Base-by-base conservation (phyloP, 139 green algal species). In the Deuterostichococcus epilithicus region DNA sequence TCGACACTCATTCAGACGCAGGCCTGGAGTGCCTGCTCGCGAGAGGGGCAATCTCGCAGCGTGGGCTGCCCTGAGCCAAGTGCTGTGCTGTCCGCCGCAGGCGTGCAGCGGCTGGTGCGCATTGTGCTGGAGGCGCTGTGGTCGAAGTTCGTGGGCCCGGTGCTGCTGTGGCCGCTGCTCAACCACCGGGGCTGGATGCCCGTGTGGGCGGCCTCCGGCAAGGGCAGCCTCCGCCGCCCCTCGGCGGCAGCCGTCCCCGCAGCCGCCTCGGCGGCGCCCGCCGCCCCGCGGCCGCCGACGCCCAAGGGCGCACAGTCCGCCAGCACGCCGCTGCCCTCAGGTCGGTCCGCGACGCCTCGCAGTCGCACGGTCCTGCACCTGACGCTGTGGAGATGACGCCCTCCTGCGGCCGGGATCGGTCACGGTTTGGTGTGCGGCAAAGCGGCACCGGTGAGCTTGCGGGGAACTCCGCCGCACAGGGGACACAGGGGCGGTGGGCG, bases 111-210 rank as follows among this genome's bases (percentile, higher is more conserved):
- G 1, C 68, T 91, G 70, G 36, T 63, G 1, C 38, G 63, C 32
- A 42, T 81, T 70, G 63, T 91, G 65, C 76, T 91, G 6, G 68
- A 88, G 68, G 76, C 77, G 72, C 79, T 96, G 15, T 95, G 89
- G 90, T 59, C 82, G 28, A 52, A 44, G 23, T 80, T 94, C 63
- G 80, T 89, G 18, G 80, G 85, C 33, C 90, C 90, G 0, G 66
- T 88, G 30, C 82, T 94, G 76, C 82, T 96, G 44, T 82, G 79
- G 66, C 87, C 92, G 0, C 83, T 96, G 3, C 76, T 92, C 34
- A 77, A 87, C 52, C 52, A 63, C 20, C 52, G 52, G 13, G 52
- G 52, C 13, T 5, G 18, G 13, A 63, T 20, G 52, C 52, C 52
- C 13, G 13, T 63, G 52, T 63, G 52, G 52, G 52, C 52, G 18